Evolutionary conservation across 228 moss, liverwort and hornwort genomes (phyloP), one percentile per base, ranked within the genome.

Genomic region (Sphagnum magellanicum): DNA sequence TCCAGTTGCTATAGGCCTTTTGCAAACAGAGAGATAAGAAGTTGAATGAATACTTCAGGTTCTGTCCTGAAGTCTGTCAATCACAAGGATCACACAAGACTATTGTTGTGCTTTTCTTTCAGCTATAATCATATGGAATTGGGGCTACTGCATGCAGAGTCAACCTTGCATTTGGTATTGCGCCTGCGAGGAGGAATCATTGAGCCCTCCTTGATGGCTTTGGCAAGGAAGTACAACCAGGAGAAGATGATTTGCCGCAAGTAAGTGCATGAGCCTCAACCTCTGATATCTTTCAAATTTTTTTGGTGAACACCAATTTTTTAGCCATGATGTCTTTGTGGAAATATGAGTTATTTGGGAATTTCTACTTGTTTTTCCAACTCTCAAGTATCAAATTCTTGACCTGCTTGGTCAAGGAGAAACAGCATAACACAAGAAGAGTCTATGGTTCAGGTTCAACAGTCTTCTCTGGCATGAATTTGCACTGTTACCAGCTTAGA

Each of bases 191-290:
- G 81, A 51, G 82, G 80, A 53, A 72, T 78, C 5, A 59, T 66
- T 53, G 68, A 72, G 8, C 83, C 81, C 6, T 63, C 76, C 70
- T 81, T 81, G 59, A 76, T 84, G 77, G 81, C 81, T 8, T 71
- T 87, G 14, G 87, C 87, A 14, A 79, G 77, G 70, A 84, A 87
- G 66, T 76, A 83, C 49, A 75, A 74, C 74, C 81, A 74, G 72
- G 74, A 72, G 49, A 87, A 76, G 70, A 70, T 72, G 47, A 53
- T 81, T 65, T 87, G 75, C 74, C 78, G 76, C 78, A 87, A 78
- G 87, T 87, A 73, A 72, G 75, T 50, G 7, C 8, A n/a, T 17
- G 9, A 6, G 17, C 51, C 15, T n/a, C 52, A 12, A 6, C 6
- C 48, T 16, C 50, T 48, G 46, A 68, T 64, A 50, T 6, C 49